Conservation (phyloP, 2,329 filamentous ascomycete genomes). For the Chaetomium globosum region DNA sequence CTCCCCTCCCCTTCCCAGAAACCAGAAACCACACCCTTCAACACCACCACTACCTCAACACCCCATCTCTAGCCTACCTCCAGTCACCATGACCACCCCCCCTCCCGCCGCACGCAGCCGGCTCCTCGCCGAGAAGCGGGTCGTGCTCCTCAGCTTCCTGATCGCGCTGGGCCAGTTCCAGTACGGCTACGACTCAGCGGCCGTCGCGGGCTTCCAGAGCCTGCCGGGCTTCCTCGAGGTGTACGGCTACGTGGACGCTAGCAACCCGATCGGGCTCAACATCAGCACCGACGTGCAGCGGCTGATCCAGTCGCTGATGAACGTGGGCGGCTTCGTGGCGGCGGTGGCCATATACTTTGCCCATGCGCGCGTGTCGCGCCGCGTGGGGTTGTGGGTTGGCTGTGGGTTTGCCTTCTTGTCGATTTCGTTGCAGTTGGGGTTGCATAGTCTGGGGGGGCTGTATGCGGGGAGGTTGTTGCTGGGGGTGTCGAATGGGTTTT, state of each 20-base stretch:
- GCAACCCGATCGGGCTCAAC: conserved; percentile 38
- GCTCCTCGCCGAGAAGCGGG: conserved; percentile 36
- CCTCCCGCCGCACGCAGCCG: background rate
- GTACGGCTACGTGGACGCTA: conserved; percentile 34
- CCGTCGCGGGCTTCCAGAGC: conserved; percentile 47
- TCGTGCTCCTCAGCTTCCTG: conserved; percentile 43
- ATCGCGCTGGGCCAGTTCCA: conserved; percentile 48
- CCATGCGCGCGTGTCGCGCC: conserved; percentile 46
- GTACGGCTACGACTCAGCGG: conserved; percentile 48
- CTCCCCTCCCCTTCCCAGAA: background rate
- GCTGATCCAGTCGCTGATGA: conserved; percentile 45
- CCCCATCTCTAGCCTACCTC: too few relatives aligned
- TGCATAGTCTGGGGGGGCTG: conserved; percentile 50
- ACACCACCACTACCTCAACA: background rate
- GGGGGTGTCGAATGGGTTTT: conserved; percentile 56
- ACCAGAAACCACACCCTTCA: background rate
- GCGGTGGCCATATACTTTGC: conserved; percentile 41
- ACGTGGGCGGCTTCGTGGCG: conserved; percentile 43
- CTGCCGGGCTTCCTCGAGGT: conserved; percentile 45
- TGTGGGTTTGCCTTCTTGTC: conserved; percentile 51
- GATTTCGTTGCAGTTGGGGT: conserved; percentile 58
- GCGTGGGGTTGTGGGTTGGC: conserved; percentile 49
- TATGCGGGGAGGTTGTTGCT: conserved; percentile 57
- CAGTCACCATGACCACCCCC: background rate
- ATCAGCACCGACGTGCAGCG: conserved; percentile 42